These are phyloP conservation scores for Cercospora nicotianae DNA, from an alignment of 2,329 filamentous ascomycete species.

Conservation along the genomic window DNA sequence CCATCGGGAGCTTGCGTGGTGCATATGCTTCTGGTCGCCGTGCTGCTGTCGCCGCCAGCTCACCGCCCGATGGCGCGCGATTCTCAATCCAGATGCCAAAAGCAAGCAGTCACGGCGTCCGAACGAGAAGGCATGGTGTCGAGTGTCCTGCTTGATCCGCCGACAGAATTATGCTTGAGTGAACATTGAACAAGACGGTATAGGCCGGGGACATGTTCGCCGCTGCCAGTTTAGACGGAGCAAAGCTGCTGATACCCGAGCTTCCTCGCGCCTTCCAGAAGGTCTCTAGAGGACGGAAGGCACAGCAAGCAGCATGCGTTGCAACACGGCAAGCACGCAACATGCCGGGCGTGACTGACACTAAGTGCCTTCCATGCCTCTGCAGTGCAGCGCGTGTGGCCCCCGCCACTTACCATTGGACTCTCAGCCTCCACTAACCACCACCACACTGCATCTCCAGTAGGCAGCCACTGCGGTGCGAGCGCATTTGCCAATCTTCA, in stretches of 20 bases:
- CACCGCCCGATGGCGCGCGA: not conserved
- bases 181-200: too few relatives aligned
- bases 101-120: not conserved
- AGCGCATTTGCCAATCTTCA: not conserved
- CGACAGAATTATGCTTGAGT: too few relatives aligned
- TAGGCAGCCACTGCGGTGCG: not conserved
- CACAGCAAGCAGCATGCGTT: too few relatives aligned
- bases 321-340: too few relatives aligned
- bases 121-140: too few relatives aligned
- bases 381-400: too few relatives aligned
- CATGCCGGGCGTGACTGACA: too few relatives aligned
- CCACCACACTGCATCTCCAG: not conserved
- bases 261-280: constrained; percentile 23
- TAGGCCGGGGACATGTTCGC: too few relatives aligned
- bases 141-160: too few relatives aligned
- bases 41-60: not conserved
- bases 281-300: not conserved
- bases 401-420: not conserved
- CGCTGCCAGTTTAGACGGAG: not conserved
- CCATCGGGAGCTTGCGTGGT: not conserved
- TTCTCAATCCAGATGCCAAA: not conserved
- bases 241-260: not conserved
- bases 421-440: not conserved
- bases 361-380: too few relatives aligned
- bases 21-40: not conserved